These are phyloP conservation scores for Pseudogymnoascus sp. DNA, from an alignment of 2,329 filamentous ascomycete genomes.

Conservation along the genomic window DNA sequence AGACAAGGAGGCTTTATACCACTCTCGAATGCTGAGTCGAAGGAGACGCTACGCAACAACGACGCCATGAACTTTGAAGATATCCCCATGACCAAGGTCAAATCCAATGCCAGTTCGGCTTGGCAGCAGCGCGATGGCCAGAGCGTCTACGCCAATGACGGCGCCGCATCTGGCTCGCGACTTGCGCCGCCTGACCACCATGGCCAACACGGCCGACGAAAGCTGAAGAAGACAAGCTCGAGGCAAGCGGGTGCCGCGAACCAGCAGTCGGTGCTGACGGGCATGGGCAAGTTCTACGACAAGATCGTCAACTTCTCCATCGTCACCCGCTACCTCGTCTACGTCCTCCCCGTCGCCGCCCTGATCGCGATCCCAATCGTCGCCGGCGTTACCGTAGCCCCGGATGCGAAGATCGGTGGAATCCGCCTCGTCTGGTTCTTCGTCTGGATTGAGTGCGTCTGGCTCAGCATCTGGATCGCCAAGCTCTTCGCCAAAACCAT, in stretches of 20 bases:
- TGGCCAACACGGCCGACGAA: conserved; percentile 38
- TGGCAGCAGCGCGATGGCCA: conserved; percentile 10
- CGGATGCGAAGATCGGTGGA: conserved; percentile 37
- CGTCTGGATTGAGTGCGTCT: conserved; percentile 62
- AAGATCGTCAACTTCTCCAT: conserved; percentile 58
- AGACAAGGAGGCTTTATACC: neutral
- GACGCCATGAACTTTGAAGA: conserved; percentile 1
- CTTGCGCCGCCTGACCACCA: conserved; percentile 15
- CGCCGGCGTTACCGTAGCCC: conserved; percentile 40
- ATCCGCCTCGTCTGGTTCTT: conserved; percentile 55
- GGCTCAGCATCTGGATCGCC: conserved; percentile 59
- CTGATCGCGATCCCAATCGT: conserved; percentile 57
- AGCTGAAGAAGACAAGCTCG: conserved; percentile 33
- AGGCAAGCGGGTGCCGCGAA: conserved; percentile 39
- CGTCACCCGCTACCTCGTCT: conserved; percentile 60
- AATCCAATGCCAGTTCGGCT: conserved; percentile 6
- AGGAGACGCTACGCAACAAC: conserved; percentile 4
- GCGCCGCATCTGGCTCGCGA: neutral
- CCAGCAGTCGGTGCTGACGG: conserved; percentile 52
- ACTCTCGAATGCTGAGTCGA: neutral
- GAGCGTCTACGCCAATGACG: conserved; percentile 10
- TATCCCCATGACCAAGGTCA: conserved; percentile 4
- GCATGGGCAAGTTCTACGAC: conserved; percentile 58
- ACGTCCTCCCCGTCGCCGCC: conserved; percentile 56
- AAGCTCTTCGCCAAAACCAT: conserved; percentile 57